phyloP scores from a whole-genome alignment of 2,329 filamentous ascomycete species.

The Didymella lethalis region DNA sequence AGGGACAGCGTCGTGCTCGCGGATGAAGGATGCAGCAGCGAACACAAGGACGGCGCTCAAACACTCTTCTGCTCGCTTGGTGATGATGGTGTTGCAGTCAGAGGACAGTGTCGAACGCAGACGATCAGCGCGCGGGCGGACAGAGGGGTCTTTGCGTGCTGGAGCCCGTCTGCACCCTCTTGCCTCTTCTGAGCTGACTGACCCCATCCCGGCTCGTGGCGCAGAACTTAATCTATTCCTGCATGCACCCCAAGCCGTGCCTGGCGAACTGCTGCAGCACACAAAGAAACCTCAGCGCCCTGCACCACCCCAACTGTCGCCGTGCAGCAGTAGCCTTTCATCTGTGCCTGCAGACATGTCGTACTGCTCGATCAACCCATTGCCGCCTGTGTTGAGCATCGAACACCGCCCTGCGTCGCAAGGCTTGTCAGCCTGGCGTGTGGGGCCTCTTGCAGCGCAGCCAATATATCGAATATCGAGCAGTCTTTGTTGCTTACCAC shows the following conservation, averaged over 20 bases:
- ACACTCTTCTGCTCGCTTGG: slow-evolving; percentile 13
- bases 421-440: slow-evolving; percentile 12
- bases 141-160: slow-evolving; percentile 17
- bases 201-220: slow-evolving; percentile 21
- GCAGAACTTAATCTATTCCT: slow-evolving; percentile 23
- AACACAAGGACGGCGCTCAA: slow-evolving; percentile 14
- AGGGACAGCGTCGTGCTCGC: slow-evolving; percentile 13
- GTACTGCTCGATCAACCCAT: slow-evolving; percentile 1
- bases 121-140: slow-evolving; percentile 18
- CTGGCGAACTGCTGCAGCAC: slow-evolving; percentile 16
- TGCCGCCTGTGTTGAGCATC: slow-evolving; percentile 8
- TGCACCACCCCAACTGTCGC: slow-evolving; percentile 16
- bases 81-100: slow-evolving; percentile 19
- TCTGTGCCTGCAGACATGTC: slow-evolving; percentile 23
- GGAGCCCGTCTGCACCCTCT: slow-evolving; percentile 7
- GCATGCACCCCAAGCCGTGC: slow-evolving; percentile 17
- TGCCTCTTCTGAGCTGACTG: slow-evolving; percentile 22
- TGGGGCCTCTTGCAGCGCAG: slow-evolving; percentile 25
- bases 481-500: slow-evolving; percentile 13
- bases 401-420: slow-evolving; percentile 12
- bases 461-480: slow-evolving; percentile 42
- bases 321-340: slow-evolving; percentile 8
- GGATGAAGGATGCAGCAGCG: slow-evolving; percentile 12
- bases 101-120: slow-evolving; percentile 18
- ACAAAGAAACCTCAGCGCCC: slow-evolving; percentile 11